phyloP scores from a whole-genome alignment of 306 rosid species.

The Prunus fruticosa region DNA sequence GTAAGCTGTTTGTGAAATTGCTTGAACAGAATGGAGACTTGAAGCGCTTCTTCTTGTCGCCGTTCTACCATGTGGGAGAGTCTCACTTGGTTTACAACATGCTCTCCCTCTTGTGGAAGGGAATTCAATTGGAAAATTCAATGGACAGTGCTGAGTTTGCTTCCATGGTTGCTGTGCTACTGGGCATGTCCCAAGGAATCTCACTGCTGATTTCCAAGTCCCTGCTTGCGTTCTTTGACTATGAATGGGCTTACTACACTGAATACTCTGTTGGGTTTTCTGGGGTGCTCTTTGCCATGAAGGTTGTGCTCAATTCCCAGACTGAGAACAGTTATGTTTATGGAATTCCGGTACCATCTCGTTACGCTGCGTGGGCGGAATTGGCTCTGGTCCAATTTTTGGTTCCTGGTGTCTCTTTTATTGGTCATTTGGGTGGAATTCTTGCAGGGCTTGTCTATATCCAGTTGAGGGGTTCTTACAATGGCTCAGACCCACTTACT shows the following conservation, averaged over 20 bases:
- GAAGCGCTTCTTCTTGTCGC: slow-evolving; percentile 68
- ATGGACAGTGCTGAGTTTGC: slow-evolving; percentile 67
- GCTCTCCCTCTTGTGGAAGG: slow-evolving; percentile 93
- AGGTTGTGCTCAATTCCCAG: slow-evolving; percentile 70
- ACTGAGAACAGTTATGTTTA: slow-evolving; percentile 38
- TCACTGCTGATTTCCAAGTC: slow-evolving; percentile 69
- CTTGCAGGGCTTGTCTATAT: slow-evolving; percentile 77
- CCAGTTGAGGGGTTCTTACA: slow-evolving; percentile 37
- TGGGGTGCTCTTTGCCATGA: slow-evolving; percentile 91
- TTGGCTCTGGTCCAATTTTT: slow-evolving; percentile 63
- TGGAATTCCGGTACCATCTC: slow-evolving; percentile 60
- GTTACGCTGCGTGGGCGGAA: slow-evolving; percentile 91
- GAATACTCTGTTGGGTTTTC: slow-evolving; percentile 85
- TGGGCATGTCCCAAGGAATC: slow-evolving; percentile 70
- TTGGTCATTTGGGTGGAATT: slow-evolving; percentile 86
- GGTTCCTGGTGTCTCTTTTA: slow-evolving; percentile 79
- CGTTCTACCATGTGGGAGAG: slow-evolving; percentile 80
- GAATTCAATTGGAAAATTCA: slow-evolving; percentile 64
- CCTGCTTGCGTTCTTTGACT: slow-evolving; percentile 59
- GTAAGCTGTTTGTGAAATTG: not conserved
- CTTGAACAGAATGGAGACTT: slow-evolving; percentile 58
- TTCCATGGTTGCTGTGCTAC: slow-evolving; percentile 64
- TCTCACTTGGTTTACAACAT: slow-evolving; percentile 86
- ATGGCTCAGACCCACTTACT: slow-evolving; percentile 52
- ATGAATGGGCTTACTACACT: slow-evolving; percentile 50